Conservation (phyloP, 2,329 filamentous ascomycete species). For the Mycocentrospora acerina region DNA sequence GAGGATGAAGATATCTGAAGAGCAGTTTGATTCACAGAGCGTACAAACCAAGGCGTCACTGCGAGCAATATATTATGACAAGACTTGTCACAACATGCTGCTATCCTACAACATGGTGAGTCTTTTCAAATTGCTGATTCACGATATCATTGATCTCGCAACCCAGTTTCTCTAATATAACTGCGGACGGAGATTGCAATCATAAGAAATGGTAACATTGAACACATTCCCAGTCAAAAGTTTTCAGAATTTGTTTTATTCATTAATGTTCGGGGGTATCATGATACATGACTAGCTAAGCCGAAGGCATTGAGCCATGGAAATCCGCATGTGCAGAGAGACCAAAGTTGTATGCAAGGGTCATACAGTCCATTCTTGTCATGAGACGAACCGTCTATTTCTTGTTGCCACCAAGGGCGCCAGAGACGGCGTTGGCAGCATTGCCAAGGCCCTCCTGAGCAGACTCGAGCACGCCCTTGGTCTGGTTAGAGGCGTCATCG, state of each 20-base stretch:
- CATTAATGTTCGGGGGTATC: constrained; percentile 22
- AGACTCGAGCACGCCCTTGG: constrained; percentile 42
- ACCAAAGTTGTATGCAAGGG: constrained; percentile 6
- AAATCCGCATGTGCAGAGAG: constrained; percentile 2
- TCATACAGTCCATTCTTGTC: constrained; percentile 3
- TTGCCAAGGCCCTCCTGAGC: constrained; percentile 46
- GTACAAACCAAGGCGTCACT: neutral
- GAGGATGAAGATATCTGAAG: constrained; percentile 45
- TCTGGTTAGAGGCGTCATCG: constrained; percentile 45
- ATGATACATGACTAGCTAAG: constrained; percentile 11
- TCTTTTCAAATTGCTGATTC: no score
- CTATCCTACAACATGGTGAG: no score
- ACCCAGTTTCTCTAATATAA: no score
- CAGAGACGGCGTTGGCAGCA: constrained; percentile 43
- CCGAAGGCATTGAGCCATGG: neutral
- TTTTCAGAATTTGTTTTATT: neutral
- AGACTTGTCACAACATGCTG: neutral
- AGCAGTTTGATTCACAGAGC: no score
- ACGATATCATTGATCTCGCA: no score
- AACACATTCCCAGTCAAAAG: neutral
- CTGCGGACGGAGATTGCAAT: no score
- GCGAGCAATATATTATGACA: neutral
- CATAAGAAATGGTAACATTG: no score
- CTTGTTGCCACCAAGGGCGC: constrained; percentile 42
- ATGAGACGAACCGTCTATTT: constrained; percentile 29